Percentiles rank a stretch among this genome's conserved stretches.
phyloP scores from a whole-genome alignment of 306 rosid genomes.

The Dalbergia cochinchinensis region DNA sequence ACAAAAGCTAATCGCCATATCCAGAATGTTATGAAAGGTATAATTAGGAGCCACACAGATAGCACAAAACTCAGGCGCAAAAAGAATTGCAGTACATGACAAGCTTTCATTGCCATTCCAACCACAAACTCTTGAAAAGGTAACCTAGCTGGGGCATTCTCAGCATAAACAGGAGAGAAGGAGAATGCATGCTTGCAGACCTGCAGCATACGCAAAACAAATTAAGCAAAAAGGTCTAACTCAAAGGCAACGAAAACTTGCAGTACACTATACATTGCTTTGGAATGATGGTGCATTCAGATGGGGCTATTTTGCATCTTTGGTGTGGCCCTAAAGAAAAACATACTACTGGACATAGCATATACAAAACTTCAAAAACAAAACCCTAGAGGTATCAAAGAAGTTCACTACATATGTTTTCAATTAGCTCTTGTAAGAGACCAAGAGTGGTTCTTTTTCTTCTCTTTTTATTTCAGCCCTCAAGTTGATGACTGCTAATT shows the following conservation, averaged over 20 bases:
- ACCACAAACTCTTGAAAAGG: conserved; percentile 98
- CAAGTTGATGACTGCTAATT: conserved; percentile 22
- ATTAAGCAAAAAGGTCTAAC: neutral
- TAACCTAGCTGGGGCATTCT: conserved; percentile 93
- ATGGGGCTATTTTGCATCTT: neutral
- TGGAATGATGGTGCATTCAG: neutral
- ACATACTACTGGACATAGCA: conserved; percentile 21
- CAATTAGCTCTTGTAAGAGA: conserved; percentile 21
- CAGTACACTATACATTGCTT: neutral
- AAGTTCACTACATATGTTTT: neutral
- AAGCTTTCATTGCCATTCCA: conserved; percentile 98
- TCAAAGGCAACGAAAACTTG: neutral
- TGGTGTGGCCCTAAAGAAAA: neutral
- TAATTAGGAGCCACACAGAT: conserved; percentile 96
- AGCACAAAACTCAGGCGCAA: conserved; percentile 95
- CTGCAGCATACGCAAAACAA: conserved; percentile 59
- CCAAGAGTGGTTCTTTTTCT: conserved; percentile 22
- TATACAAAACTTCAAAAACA: conserved; percentile 25
- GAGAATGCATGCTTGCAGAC: conserved; percentile 98
- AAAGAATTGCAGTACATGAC: conserved; percentile 94
- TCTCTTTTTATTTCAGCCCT: neutral
- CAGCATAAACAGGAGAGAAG: conserved; percentile 97
- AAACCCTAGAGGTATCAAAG: neutral
- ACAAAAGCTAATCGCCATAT: conserved; percentile 99
- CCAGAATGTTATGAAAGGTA: conserved; percentile 99